Evolutionary conservation across 495 filamentous ascomycete species (phyloP), one percentile per base, ranked within the genome.

Genomic region (Penicillium tannophilum): DNA sequence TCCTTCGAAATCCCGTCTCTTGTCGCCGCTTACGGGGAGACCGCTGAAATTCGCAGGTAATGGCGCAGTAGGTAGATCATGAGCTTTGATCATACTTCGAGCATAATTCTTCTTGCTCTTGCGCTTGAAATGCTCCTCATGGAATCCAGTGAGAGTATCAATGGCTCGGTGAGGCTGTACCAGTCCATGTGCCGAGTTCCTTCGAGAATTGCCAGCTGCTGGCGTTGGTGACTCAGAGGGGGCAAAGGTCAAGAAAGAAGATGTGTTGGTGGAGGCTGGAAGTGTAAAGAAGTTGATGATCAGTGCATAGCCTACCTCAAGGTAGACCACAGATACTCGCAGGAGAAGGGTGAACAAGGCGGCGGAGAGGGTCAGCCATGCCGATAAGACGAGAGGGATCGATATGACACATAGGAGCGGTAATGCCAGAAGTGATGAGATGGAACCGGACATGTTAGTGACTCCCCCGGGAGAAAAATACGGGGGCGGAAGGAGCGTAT

Each of bases 1-100:
- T n/a, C 90, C 91, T 74, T 95, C 91, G 63, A 88, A 95, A 72
- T 95, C 91, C 6, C 90, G 80, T 52, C 82, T 79, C 20, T 82
- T 63, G 49, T 76, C 67, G 11, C 69, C 68, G 63, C 73, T 72
- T 42, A 73, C 63, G 11, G 76, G 71, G 6, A 72, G 58, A 28
- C 67, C 70, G 26, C 73, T 63, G 14, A 63, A 30, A 16, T 30
- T 31, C 26, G 20, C 16, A 0, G 46, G 26, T 7, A 17, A 62
- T 10, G 66, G 16, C 11, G 62, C 51, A 11, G 62, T 31, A 8
- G 65, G 51, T 19, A 63, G 44, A 14, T 56, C 12, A 47, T 65
- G 67, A 6, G 67, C 67, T 33, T 66, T 63, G 20, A 56, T 47
- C 67, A 70, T 65, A 43, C 55, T 67, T 9, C 47, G 56, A 11